Conservation (phyloP, 2,329 filamentous ascomycete genomes). For the Phialocephala sp. region DNA sequence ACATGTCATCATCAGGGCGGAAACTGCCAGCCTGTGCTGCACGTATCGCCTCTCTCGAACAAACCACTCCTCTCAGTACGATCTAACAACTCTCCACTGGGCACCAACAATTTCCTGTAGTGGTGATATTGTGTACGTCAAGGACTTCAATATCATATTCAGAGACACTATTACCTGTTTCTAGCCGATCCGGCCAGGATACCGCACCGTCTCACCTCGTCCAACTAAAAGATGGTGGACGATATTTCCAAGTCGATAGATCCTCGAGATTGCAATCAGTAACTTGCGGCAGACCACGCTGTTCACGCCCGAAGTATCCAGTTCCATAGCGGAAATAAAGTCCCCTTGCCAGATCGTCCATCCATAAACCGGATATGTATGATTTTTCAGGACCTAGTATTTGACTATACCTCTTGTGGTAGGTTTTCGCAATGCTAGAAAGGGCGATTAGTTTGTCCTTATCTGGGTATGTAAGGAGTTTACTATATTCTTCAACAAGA, state of each 20-base stretch:
- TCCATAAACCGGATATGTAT: conserved; percentile 6
- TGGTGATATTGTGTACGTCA: neutral
- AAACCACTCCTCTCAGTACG: neutral
- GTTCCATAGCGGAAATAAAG: neutral
- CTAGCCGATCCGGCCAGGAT: neutral
- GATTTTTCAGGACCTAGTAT: neutral
- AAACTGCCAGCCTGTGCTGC: no score
- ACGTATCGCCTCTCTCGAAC: conserved; percentile 1
- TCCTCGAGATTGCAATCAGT: neutral
- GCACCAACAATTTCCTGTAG: neutral
- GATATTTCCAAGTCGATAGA: neutral
- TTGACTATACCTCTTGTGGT: neutral
- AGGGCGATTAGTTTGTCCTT: conserved; percentile 11
- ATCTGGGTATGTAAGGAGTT: conserved; percentile 9
- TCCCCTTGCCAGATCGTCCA: neutral
- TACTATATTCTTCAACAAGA: conserved; percentile 11
- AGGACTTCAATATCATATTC: conserved; percentile 3
- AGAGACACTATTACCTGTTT: neutral
- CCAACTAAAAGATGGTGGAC: conserved; percentile 3
- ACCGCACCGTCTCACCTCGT: neutral
- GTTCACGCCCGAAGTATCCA: neutral
- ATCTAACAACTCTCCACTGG: neutral
- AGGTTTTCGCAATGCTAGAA: neutral
- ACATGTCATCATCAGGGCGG: neutral
- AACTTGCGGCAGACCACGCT: neutral